Evolutionary conservation across 2,329 filamentous ascomycete genomes (phyloP), one percentile per base, ranked within the genome.

Genomic region (Ilyonectria mors-panacis): DNA sequence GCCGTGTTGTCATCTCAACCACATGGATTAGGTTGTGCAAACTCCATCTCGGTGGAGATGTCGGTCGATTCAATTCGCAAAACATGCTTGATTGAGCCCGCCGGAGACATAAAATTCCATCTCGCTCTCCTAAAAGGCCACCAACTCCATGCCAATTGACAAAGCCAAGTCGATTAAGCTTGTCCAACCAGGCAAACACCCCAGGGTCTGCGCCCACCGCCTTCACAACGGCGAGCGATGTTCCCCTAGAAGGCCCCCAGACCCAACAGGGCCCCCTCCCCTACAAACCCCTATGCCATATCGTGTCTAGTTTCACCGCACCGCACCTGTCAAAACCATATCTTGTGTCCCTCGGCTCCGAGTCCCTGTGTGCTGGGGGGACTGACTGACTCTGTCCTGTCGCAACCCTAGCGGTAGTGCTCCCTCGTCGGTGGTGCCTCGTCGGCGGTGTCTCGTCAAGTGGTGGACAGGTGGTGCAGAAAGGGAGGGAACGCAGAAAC

Each of bases 161-260:
- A 54, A 47, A 42, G 35, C 55, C 42, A 39, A 60, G 50, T 55
- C 66, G 65, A 75, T 75, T 75, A 75, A 75, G 72, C 72, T 75
- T 71, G 62, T 68, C 66, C 54, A 55, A 59, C 62, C 67, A 73
- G 65, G 65, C 60, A 65, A 62, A 71, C 65, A 42, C 15, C 64
- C 70, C 62, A 66, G 73, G 73, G 72, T 73, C 65, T 63, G 65
- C 72, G 70, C 65, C 73, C 70, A 63, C 67, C 63, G 54, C 55
- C 54, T 53, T 64, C 66, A 58, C 57, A 67, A 58, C 70, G 65
- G 70, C 63, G 59, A 68, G 61, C 64, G 62, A 65, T 51, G 50
- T 50, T 30, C 55, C 56, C 56, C 17, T 39, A 39, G 39, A 44
- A 42, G 35, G 37, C 33, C 57, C 56, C 62, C 12, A 28, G 26